Evolutionary conservation across 2,329 filamentous ascomycete species (phyloP).

Genomic region (Pyrenochaeta sp.): DNA sequence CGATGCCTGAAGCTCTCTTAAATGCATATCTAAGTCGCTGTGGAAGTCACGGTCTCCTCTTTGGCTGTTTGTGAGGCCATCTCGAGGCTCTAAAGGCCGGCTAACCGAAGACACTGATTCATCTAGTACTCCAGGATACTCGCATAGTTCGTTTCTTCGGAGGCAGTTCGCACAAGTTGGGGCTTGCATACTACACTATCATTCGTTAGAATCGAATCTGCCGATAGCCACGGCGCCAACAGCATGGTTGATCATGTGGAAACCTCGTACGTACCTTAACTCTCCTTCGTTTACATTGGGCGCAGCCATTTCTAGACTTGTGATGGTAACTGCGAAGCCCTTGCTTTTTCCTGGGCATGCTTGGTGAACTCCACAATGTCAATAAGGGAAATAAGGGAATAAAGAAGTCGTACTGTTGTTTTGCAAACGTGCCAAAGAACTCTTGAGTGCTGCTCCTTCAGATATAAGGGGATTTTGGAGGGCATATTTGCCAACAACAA

Average conservation of each 20-base stretch:
- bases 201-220: neutral
- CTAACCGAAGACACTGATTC: neutral
- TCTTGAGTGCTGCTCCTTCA: neutral
- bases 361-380: neutral
- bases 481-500: neutral
- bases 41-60: neutral
- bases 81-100: neutral
- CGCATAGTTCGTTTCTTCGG: conserved; percentile 16
- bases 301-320: conserved; percentile 19
- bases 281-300: conserved; percentile 20
- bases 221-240: neutral
- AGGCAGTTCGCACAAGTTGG: conserved; percentile 19
- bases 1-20: neutral
- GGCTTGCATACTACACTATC: conserved; percentile 17
- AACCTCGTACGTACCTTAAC: conserved; percentile 23
- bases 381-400: neutral
- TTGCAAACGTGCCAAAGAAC: neutral
- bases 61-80: neutral
- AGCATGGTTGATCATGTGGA: too few species aligned
- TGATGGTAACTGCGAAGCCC: conserved; percentile 19
- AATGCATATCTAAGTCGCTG: neutral
- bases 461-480: neutral
- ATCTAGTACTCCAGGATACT: conserved; percentile 8
- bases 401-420: neutral
- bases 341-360: conserved; percentile 17